Percentiles rank a stretch among this genome's conserved stretches.
These are phyloP conservation scores for Aspergillus brasiliensis DNA, from an alignment of 2,329 filamentous ascomycete genomes.

Conservation along the genomic window DNA sequence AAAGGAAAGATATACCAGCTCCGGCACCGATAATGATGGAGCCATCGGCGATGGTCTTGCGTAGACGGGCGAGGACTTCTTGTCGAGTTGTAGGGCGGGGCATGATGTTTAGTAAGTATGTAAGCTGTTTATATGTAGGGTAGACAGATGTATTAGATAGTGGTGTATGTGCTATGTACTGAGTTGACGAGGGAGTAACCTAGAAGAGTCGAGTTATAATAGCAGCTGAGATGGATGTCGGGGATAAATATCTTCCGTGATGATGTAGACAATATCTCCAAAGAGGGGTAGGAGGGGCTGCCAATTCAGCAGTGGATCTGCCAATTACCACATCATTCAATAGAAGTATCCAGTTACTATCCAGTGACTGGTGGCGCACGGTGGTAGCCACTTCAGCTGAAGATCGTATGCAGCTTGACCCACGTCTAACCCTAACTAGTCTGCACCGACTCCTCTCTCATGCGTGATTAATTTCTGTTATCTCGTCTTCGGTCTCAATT, in stretches of 20 bases:
- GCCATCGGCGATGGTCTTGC: slow-evolving; percentile 56
- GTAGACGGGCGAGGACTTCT: slow-evolving; percentile 59
- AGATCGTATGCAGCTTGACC: neutral
- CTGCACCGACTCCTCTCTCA: no score
- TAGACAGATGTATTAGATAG: neutral
- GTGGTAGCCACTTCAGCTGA: neutral
- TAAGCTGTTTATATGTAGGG: neutral
- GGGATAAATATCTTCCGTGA: no score
- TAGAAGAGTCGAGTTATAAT: no score
- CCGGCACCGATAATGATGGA: slow-evolving; percentile 68
- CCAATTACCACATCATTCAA: no score
- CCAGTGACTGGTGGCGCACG: no score
- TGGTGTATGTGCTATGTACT: no score
- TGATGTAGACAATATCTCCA: neutral
- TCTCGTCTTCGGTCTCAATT: no score
- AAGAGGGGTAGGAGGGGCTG: neutral
- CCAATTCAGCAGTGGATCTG: neutral
- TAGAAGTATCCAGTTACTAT: no score
- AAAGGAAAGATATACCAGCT: slow-evolving; percentile 48
- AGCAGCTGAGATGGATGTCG: no score
- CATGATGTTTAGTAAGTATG: slow-evolving; percentile 45
- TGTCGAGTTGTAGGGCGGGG: slow-evolving; percentile 59
- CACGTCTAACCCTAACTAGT: neutral
- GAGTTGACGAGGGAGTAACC: no score
- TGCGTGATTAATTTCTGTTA: neutral